A percentile compares a stretch with the other conserved stretches of the same genome.
These are phyloP conservation scores for Gymnopus androsaceus DNA, from an alignment of 1,284 basidiomycete genomes.

Conservation along the genomic window DNA sequence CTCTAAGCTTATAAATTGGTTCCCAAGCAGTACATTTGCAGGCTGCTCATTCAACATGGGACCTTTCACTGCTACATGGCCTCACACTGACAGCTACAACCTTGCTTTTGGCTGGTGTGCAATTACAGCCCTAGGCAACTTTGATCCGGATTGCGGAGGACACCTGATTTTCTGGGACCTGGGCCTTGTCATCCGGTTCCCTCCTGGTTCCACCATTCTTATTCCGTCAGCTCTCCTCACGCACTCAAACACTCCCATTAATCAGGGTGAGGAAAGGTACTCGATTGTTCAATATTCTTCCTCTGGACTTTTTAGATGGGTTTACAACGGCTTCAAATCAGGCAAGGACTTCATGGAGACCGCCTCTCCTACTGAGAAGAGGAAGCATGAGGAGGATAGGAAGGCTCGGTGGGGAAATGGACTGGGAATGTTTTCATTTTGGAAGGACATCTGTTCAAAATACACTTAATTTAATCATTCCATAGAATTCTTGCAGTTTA, in stretches of 20 bases:
- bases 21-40: not conserved
- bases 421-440: not conserved
- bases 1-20: not conserved
- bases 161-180: constrained; percentile 7
- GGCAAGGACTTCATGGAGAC: not conserved
- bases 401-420: not conserved
- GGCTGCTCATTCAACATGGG: constrained; percentile 1
- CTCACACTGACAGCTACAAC: not conserved
- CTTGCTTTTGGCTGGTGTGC: constrained; percentile 1
- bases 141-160: constrained; percentile 1
- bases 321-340: not conserved
- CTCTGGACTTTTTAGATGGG: constrained; percentile 3
- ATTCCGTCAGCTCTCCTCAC: not conserved
- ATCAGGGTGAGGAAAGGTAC: not conserved
- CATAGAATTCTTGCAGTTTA: too few relatives aligned
- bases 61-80: not conserved
- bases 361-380: not conserved
- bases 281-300: constrained; percentile 1
- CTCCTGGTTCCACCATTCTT: too few relatives aligned
- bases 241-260: constrained; percentile 1
- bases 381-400: not conserved
- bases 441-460: not conserved
- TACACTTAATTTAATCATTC: too few relatives aligned
- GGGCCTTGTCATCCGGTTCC: not conserved
- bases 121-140: constrained; percentile 2